These are phyloP conservation scores for Pisolithus microcarpus DNA, from an alignment of 768 basidiomycete genomes.

Conservation along the genomic window DNA sequence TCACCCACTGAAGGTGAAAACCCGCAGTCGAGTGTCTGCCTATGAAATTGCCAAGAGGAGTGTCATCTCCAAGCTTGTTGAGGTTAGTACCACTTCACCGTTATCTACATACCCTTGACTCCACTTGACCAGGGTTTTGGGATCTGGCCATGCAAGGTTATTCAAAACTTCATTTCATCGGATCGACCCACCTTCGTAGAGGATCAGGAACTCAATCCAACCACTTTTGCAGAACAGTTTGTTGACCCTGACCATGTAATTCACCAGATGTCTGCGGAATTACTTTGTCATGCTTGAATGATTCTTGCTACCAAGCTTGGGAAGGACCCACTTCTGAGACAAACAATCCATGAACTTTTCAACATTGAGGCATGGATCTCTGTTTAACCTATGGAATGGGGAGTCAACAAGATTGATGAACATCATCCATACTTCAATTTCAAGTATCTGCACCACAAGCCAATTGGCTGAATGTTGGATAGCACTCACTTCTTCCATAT, in stretches of 20 bases:
- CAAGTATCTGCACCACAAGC: slow-evolving; percentile 87
- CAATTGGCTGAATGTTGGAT: slow-evolving; percentile 59
- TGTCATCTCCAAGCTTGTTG: slow-evolving; percentile 66
- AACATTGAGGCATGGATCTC: slow-evolving; percentile 70
- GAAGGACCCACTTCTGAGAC: slow-evolving; percentile 84
- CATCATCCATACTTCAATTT: slow-evolving; percentile 73
- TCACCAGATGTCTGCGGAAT: slow-evolving; percentile 54
- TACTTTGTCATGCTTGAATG: slow-evolving; percentile 68
- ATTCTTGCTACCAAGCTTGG: slow-evolving; percentile 87
- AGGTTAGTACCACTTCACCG: slow-evolving; percentile 41
- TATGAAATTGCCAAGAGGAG: slow-evolving; percentile 83
- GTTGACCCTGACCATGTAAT: slow-evolving; percentile 58
- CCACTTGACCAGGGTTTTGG: slow-evolving; percentile 62
- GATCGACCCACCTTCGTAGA: slow-evolving; percentile 62
- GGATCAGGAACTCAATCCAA: slow-evolving; percentile 76
- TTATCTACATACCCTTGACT: not conserved
- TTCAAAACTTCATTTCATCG: slow-evolving; percentile 68
- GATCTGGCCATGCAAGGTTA: slow-evolving; percentile 71
- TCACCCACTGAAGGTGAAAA: slow-evolving; percentile 58
- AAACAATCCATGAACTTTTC: slow-evolving; percentile 69
- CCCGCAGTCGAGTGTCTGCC: slow-evolving; percentile 76
- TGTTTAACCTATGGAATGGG: slow-evolving; percentile 82
- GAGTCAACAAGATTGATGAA: slow-evolving; percentile 68
- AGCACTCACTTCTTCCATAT: slow-evolving; percentile 85
- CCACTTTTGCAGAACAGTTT: slow-evolving; percentile 81